Conservation (phyloP, 441 rosid species). For the Metrosideros polymorpha region DNA sequence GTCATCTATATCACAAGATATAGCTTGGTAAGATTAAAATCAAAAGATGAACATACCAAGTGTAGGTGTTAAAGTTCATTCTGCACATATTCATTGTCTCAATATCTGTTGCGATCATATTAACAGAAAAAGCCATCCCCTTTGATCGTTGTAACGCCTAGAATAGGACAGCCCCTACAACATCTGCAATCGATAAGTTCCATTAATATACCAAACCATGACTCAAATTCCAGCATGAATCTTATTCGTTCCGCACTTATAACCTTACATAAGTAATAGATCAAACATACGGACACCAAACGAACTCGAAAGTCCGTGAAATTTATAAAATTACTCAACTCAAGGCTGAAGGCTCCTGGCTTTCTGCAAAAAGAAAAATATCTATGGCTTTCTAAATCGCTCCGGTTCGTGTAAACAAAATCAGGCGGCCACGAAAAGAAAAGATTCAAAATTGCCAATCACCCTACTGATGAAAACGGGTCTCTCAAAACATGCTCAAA, state of each 20-base stretch:
- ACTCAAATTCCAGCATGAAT: neutral
- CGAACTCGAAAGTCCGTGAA: neutral
- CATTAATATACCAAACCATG: neutral
- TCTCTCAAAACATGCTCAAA: neutral
- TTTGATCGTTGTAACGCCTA: neutral
- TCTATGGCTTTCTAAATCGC: neutral
- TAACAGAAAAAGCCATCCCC: neutral
- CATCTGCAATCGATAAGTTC: neutral
- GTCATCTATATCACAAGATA: neutral
- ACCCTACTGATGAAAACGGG: neutral
- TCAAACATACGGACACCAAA: neutral
- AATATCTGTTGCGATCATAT: neutral
- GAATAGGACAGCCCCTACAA: neutral
- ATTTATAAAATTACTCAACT: neutral
- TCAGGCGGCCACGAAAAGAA: neutral
- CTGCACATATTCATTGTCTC: constrained; percentile 26
- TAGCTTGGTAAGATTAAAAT: neutral
- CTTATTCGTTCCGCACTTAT: neutral
- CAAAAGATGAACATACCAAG: constrained; percentile 32
- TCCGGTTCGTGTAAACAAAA: neutral
- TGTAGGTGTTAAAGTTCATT: constrained; percentile 25
- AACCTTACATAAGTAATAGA: neutral
- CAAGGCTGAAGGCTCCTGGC: neutral
- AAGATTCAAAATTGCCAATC: neutral
- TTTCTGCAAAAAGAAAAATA: neutral